These are phyloP conservation scores for Schizophyllum amplum DNA, from an alignment of 1,284 basidiomycete genomes.

Conservation along the genomic window DNA sequence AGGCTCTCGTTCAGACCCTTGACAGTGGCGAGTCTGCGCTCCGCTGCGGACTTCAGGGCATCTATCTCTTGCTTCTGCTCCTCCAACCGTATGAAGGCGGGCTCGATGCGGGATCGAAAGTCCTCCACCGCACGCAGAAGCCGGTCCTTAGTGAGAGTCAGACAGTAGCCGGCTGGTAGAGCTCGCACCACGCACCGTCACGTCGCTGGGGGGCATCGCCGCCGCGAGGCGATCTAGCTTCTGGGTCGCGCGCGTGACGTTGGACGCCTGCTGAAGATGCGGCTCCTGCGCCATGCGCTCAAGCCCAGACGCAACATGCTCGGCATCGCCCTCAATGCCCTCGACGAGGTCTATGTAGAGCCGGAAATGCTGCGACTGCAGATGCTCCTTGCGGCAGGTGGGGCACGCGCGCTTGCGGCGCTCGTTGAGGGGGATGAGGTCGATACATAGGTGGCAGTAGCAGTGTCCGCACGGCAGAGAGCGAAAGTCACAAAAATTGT, in stretches of 20 bases:
- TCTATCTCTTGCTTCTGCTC: not conserved
- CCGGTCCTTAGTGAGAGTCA: not conserved
- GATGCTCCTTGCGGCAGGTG: not conserved
- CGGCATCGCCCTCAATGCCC: not conserved
- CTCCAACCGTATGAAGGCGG: not conserved
- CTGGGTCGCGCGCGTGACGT: not conserved
- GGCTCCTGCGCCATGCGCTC: not conserved
- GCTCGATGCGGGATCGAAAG: not conserved
- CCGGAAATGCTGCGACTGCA: not conserved
- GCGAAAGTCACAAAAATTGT: not conserved
- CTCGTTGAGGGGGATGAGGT: not conserved
- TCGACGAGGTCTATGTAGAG: not conserved
- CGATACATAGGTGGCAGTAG: not conserved
- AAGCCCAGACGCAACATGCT: not conserved
- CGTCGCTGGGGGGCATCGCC: not conserved
- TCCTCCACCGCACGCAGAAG: not conserved
- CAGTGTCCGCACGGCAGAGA: not conserved
- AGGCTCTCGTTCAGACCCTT: not conserved
- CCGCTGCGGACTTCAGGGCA: not conserved
- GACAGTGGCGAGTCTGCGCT: not conserved
- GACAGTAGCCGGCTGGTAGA: not conserved
- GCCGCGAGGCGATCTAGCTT: not conserved
- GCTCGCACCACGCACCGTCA: not conserved
- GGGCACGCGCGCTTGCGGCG: not conserved
- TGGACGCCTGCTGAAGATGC: not conserved